Base-by-base conservation (phyloP, 768 basidiomycete species). In the Auriscalpium orientale region DNA sequence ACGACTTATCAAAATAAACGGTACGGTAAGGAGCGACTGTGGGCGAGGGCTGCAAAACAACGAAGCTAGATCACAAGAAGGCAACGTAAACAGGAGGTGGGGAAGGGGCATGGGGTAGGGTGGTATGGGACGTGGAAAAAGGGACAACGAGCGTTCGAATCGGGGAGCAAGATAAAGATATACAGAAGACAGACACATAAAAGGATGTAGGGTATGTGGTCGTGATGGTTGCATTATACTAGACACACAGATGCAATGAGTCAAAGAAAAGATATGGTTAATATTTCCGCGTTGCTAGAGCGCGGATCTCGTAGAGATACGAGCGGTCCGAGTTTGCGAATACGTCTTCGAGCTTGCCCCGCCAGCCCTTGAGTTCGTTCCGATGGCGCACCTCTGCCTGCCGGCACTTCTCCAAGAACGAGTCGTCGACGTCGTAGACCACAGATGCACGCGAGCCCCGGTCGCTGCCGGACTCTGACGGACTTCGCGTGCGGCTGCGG, bases 301-400 rank as follows among this genome's bases (percentile, higher is more conserved):
- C 87, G 60, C 90, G 83, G 58, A 93, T 91, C 70, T 92, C 90
- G 69, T 81, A 87, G 37, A 93, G 75, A 64, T 81, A 78, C 40
- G 80, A 79, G 56, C 85, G 81, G 65, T 85, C 84, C 36, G 79
- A 73, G 54, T 79, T 75, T 22, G 63, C 64, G 56, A 58, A 66
- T 18, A 66, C 57, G 34, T 60, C 65, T 46, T 52, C 46, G 5
- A 48, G 52, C 38, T 65, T 62, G 36, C 61, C 62, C 33, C 69
- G 69, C 94, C 92, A 95, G 5, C 89, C 89, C 61, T 83, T 87
- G 79, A 93, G 88, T 72, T 97, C 94, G 21, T 69, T 70, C 49
- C 81, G 81, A 73, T 97, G 93, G 51, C 91, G 80, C 66, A 84
- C 83, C 68, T 94, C 92, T 9, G 92, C 93, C 12, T 72, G 71